These are phyloP conservation scores for Trichomonas vaginalis DNA, from an alignment of 208 protist species.

Conservation along the genomic window DNA sequence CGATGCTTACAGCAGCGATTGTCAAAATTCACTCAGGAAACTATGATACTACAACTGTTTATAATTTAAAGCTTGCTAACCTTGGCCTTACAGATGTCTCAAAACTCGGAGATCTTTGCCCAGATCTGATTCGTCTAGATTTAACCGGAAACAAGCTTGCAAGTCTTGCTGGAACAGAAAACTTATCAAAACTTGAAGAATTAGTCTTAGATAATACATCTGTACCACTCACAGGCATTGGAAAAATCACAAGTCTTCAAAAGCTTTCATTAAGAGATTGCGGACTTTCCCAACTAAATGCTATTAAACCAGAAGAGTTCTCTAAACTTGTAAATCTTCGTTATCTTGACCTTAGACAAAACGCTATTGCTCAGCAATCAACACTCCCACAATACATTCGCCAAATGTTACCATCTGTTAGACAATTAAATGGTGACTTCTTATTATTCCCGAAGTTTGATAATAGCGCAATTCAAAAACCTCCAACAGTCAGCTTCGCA, in stretches of 20 bases:
- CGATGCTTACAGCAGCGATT: not conserved
- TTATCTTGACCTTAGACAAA: constrained; percentile 3
- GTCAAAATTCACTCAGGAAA: constrained; percentile 17
- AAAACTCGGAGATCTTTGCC: not conserved
- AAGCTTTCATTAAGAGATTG: not conserved
- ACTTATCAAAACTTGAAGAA: not conserved
- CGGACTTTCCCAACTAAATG: not conserved
- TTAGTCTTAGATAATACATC: not conserved
- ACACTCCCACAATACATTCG: not conserved
- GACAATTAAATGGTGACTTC: not conserved
- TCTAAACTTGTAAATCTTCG: not conserved
- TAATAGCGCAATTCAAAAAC: constrained; percentile 6
- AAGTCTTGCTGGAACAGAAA: not conserved
- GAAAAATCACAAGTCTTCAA: not conserved
- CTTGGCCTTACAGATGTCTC: not conserved
- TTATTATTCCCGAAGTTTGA: not conserved
- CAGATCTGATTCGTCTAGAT: not conserved
- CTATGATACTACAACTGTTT: constrained; percentile 15
- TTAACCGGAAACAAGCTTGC: not conserved
- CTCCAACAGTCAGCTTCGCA: not conserved
- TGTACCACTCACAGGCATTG: not conserved
- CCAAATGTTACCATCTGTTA: not conserved
- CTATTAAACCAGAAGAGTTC: not conserved
- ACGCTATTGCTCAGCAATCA: not conserved
- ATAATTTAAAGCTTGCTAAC: not conserved